phyloP scores from a whole-genome alignment of 1,284 basidiomycete species.

The Quambalaria eucalypti region DNA sequence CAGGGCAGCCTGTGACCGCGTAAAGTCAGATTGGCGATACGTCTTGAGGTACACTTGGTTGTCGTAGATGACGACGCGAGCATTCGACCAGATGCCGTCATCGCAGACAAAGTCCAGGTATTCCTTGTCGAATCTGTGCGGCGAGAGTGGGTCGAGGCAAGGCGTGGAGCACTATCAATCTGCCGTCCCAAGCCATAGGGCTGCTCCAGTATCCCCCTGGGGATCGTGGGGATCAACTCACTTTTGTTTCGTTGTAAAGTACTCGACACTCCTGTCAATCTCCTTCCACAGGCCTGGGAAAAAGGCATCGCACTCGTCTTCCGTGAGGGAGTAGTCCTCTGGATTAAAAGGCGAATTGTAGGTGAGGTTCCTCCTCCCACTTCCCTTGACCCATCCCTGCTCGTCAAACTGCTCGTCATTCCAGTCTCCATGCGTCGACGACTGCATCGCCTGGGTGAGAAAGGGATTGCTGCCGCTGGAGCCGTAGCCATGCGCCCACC shows the following conservation, averaged over 20 bases:
- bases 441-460: background rate
- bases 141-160: background rate
- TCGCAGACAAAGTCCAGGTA: conserved; percentile 38
- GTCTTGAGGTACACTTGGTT: conserved; percentile 37
- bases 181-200: background rate
- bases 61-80: conserved; percentile 37
- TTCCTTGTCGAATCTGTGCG: conserved; percentile 11
- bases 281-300: conserved; percentile 39
- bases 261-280: conserved; percentile 27
- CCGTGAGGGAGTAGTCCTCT: conserved; percentile 35
- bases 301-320: conserved; percentile 39
- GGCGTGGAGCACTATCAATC: background rate
- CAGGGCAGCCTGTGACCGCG: conserved; percentile 25
- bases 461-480: background rate
- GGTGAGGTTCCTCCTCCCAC: conserved; percentile 12
- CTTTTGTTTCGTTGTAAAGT: conserved; percentile 16
- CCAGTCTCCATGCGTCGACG: background rate
- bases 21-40: conserved; percentile 30
- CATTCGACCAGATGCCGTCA: conserved; percentile 34
- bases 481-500: background rate
- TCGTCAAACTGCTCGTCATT: background rate
- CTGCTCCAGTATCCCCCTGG: no score
- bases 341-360: conserved; percentile 38
- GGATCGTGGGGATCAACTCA: no score
- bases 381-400: conserved; percentile 22